phyloP scores from a whole-genome alignment of 148 eudicot species.

The Cornus suecica region DNA sequence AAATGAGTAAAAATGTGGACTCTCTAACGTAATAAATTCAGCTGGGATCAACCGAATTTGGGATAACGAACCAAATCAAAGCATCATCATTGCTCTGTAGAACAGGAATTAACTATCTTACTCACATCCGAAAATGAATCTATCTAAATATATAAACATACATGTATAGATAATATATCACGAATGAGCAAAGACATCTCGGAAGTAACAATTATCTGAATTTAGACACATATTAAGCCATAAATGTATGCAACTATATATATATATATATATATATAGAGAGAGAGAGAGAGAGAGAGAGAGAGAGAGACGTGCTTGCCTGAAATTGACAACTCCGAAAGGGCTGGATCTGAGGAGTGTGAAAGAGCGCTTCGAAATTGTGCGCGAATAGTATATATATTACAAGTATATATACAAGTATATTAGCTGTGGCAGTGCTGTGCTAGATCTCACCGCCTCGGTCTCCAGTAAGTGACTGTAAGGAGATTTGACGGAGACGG shows the following conservation, averaged over 20 bases:
- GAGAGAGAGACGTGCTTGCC: not conserved
- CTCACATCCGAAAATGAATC: not conserved
- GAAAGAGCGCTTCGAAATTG: not conserved
- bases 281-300: not conserved
- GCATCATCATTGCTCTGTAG: not conserved
- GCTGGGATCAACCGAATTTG: constrained; percentile 6
- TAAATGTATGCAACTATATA: not conserved
- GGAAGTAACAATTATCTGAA: not conserved
- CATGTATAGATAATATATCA: not conserved
- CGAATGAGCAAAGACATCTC: too few relatives aligned
- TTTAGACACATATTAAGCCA: too few relatives aligned
- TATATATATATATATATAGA: not conserved
- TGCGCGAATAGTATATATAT: too few relatives aligned
- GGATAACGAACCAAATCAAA: not conserved
- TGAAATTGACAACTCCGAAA: not conserved
- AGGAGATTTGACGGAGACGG: not conserved
- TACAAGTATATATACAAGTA: too few relatives aligned
- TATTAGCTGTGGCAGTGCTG: not conserved
- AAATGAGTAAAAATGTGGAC: not conserved
- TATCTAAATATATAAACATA: too few relatives aligned
- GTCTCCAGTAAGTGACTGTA: not conserved
- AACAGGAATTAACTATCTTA: not conserved
- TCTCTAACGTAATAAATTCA: not conserved
- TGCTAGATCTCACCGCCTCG: not conserved
- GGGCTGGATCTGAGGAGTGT: not conserved